Base-by-base conservation (phyloP, 2,329 filamentous ascomycete species). In the Raffaelea ambrosiae region DNA sequence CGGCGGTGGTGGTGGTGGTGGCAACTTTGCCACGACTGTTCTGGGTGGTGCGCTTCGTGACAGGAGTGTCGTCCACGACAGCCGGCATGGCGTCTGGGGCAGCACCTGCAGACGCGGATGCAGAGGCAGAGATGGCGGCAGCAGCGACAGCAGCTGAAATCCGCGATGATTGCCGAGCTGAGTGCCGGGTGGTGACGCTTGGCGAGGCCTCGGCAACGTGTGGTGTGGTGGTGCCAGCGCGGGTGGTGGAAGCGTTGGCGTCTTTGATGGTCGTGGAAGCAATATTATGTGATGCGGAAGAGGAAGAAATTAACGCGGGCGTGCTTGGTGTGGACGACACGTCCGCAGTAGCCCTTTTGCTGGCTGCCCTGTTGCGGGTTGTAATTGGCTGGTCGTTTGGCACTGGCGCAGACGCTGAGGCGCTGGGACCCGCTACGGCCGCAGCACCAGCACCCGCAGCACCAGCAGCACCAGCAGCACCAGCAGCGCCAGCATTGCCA, bases 251-350 rank as follows among this genome's bases (percentile, higher is more conserved):
- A 21, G 9, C 16, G 40, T 4, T 7, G 4, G 40, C 14, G 20
- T 20, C 7, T 4, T 20, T 13, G 39, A 7, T 20, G 9, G 20
- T 40, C 13, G 39, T 40, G 9, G 14, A 8, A 40, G 20, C 13
- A 40, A 11, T 23, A 8, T 23, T 23, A 20, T 23, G 13, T 14
- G 20, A 26, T 7, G 20, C 5, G 10, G 39, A 40, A 13, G 40
- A 42, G 22, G 50, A 40, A 52, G 47, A 48, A 44, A 39, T 47
- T 47, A 44, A 31, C 26, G 40, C 33, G 45, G 52, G 43, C n/a
- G 54, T 48, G 23, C 51, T 48, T 23, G 54, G 51, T 29, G 50
- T 43, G 43, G 42, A 51, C 35, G 60, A 57, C 52, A 57, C 57
- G 52, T 59, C 59, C 43, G 40, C 46, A 18, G 40, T 38, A 11